phyloP scores from a whole-genome alignment of 441 rosid species.

The Arabidopsis hybrid region DNA sequence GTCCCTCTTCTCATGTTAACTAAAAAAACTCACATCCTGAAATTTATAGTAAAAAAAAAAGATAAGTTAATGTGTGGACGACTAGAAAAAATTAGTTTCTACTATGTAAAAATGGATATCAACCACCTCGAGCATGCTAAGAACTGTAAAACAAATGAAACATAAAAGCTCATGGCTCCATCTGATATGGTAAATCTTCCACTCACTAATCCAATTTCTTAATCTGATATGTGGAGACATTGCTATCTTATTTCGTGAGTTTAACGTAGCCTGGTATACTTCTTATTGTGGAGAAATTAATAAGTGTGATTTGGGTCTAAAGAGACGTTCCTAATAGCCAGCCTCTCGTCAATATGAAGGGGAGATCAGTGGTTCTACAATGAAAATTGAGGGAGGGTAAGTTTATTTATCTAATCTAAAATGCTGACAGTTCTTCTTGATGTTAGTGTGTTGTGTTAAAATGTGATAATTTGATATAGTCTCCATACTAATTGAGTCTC shows the following conservation, averaged over 20 bases:
- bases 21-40: too few species aligned
- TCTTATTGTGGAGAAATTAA: conserved; percentile 54
- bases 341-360: conserved; percentile 48
- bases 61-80: too few species aligned
- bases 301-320: conserved; percentile 45
- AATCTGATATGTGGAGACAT: conserved; percentile 27
- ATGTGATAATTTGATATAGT: too few species aligned
- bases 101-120: background rate
- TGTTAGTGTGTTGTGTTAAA: too few species aligned
- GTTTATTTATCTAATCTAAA: too few species aligned
- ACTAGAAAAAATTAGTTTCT: background rate
- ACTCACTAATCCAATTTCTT: conserved; percentile 28
- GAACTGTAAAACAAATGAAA: background rate
- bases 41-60: too few species aligned
- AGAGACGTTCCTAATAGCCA: conserved; percentile 83
- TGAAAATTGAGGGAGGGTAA: too few species aligned
- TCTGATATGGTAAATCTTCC: too few species aligned
- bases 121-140: background rate
- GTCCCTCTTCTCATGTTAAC: too few species aligned
- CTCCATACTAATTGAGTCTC: too few species aligned
- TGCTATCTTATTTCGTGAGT: conserved; percentile 1
- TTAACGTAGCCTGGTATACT: conserved; percentile 7
- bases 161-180: background rate
- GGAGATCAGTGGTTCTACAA: too few species aligned
- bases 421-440: too few species aligned